These are phyloP conservation scores for Tulasnella sp. DNA, from an alignment of 768 basidiomycete species.

Conservation along the genomic window DNA sequence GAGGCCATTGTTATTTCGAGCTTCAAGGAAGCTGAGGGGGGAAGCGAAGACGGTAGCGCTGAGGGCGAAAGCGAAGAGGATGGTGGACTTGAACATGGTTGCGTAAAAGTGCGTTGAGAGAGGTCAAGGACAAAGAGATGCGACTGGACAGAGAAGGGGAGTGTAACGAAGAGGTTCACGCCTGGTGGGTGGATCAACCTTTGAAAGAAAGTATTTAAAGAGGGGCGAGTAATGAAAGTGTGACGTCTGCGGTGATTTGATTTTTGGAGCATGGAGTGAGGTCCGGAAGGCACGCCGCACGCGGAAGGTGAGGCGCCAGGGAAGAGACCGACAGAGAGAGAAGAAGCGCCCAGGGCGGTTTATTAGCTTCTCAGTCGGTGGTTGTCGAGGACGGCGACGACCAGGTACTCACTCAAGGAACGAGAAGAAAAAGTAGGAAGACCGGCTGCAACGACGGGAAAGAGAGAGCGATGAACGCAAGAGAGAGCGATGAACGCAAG, in stretches of 20 bases:
- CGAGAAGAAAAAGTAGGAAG: not conserved
- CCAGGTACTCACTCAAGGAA: conserved; percentile 11
- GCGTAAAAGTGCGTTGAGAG: not conserved
- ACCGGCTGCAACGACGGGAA: conserved; percentile 5
- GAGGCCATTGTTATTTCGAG: not conserved
- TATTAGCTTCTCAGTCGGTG: conserved; percentile 1
- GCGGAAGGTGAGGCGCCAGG: not conserved
- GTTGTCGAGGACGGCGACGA: not conserved
- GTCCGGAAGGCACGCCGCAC: too few relatives aligned
- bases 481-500: not conserved
- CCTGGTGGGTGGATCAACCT: conserved; percentile 10
- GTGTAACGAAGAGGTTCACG: not conserved
- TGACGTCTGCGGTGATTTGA: conserved; percentile 1
- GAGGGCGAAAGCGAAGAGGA: conserved; percentile 7
- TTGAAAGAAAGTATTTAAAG: not conserved
- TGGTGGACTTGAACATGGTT: conserved; percentile 13
- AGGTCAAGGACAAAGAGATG: not conserved
- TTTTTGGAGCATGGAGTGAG: too few relatives aligned
- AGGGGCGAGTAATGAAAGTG: not conserved
- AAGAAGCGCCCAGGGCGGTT: not conserved
- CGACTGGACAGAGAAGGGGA: not conserved
- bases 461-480: not conserved
- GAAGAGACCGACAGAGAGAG: not conserved
- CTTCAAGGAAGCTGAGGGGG: not conserved
- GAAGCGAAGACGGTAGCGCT: conserved; percentile 5